These are phyloP conservation scores for Phytophthora hybrid DNA, from an alignment of 352 stramenopile genomes.

Conservation along the genomic window DNA sequence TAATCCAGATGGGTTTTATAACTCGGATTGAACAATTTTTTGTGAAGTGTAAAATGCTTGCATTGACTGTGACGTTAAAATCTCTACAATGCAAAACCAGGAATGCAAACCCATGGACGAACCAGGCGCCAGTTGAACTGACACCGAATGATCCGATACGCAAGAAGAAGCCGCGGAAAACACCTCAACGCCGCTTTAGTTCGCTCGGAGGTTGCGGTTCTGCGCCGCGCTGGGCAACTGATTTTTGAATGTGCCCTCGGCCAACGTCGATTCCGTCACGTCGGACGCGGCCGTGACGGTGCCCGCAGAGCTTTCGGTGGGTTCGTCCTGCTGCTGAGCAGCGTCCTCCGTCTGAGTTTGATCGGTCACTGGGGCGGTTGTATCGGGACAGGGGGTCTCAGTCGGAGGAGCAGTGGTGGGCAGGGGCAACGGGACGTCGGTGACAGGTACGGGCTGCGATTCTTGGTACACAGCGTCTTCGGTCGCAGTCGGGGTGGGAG, in stretches of 20 bases:
- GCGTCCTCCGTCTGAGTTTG: slow-evolving; percentile 17
- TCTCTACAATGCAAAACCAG: slow-evolving; percentile 32
- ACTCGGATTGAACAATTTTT: too few relatives aligned
- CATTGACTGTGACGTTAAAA: slow-evolving; percentile 28
- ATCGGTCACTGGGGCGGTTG: neutral
- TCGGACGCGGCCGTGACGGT: neutral
- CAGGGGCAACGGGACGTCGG: slow-evolving; percentile 22
- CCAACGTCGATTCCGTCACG: neutral
- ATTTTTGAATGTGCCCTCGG: slow-evolving; percentile 27
- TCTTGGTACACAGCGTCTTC: slow-evolving; percentile 13
- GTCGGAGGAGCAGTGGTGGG: slow-evolving; percentile 13
- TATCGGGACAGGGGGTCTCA: slow-evolving; percentile 23
- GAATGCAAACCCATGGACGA: slow-evolving; percentile 18
- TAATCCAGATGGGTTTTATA: too few relatives aligned
- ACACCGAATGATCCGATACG: slow-evolving; percentile 13
- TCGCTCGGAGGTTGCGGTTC: slow-evolving; percentile 33
- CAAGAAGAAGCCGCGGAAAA: slow-evolving; percentile 17
- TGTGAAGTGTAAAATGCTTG: slow-evolving; percentile 11
- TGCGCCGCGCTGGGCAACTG: slow-evolving; percentile 8
- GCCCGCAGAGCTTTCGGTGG: neutral
- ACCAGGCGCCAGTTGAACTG: slow-evolving; percentile 13
- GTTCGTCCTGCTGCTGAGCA: slow-evolving; percentile 14
- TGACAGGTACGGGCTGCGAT: slow-evolving; percentile 16
- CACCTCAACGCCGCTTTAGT: slow-evolving; percentile 23
- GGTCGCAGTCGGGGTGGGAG: neutral